Base-by-base conservation (phyloP, 108 stramenopile species). In the Pseudonitzschia multiseries region DNA sequence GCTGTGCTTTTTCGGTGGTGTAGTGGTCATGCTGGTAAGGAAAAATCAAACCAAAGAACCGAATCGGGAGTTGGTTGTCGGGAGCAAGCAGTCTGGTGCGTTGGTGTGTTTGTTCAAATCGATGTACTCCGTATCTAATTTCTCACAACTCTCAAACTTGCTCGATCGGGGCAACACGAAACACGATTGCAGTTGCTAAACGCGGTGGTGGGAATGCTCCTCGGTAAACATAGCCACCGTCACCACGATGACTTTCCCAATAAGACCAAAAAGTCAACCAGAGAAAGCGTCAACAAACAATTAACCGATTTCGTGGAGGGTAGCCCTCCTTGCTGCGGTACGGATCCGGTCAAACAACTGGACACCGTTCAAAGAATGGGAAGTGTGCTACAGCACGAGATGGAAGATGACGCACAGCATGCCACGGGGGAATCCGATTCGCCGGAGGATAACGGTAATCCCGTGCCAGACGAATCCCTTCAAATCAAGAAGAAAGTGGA, bases 11-110 rank as follows among this genome's bases (percentile, higher is more conserved):
- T 91, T 91, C 63, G 68, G 68, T 24, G 90, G 90, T 27, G 73
- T 86, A 24, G n/a, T 83, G 28, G 20, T 81, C 21, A 88, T 91
- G 87, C 17, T 22, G 86, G 91, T 22, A 92, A 92, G 8, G 36
- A 36, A 2, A 43, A 89, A 17, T 5, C 12, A 2, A 31, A 33
- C 4, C n/a, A 36, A 9, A 61, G 12, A 61, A 36, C 2, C 2
- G 3, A 61, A 18, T 9, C 60, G 60, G 22, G 4, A 9, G 8
- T 17, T 40, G 24, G 22, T 14, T 42, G 29, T 18, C 22, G n/a
- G 50, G 20, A 51, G n/a, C n/a, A n/a, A n/a, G 17, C 20, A n/a
- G 3, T 9, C 3, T 51, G 50, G n/a, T n/a, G 10, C 9, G 20
- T n/a, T 51, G 50, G 3, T 8, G n/a, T 51, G 3, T 51, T 51